phyloP scores from a whole-genome alignment of 352 stramenopile species.

The Thraustochytrium sp. region DNA sequence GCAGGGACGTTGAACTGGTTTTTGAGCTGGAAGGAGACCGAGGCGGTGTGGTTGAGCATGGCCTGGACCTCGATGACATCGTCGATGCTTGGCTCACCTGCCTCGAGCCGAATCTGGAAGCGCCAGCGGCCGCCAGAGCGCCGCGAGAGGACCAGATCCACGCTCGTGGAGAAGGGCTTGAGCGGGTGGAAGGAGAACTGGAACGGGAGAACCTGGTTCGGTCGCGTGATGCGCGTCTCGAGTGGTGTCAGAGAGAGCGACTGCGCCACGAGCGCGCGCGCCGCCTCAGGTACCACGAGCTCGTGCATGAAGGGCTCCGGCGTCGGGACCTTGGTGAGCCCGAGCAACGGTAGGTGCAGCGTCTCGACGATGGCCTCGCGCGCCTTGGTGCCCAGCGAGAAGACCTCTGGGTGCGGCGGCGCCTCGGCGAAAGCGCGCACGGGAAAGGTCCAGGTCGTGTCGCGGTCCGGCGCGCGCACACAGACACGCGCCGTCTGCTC shows the following conservation, averaged over 20 bases:
- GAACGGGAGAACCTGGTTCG: constrained; percentile 53
- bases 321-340: constrained; percentile 32
- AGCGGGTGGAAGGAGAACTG: constrained; percentile 72
- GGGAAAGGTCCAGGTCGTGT: constrained; percentile 58
- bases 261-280: constrained; percentile 39
- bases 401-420: constrained; percentile 31
- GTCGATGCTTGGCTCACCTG: constrained; percentile 68
- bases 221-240: constrained; percentile 37
- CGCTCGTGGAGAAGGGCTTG: constrained; percentile 66
- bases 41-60: constrained; percentile 70
- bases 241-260: constrained; percentile 44
- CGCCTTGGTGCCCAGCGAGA: constrained; percentile 44
- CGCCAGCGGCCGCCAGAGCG: constrained; percentile 69
- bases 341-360: constrained; percentile 45
- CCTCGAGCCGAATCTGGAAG: constrained; percentile 73
- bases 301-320: constrained; percentile 49
- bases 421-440: constrained; percentile 56
- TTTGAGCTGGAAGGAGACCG: constrained; percentile 70
- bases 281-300: constrained; percentile 37
- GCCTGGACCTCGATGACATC: constrained; percentile 78
- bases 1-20: constrained; percentile 72
- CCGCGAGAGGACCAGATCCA: constrained; percentile 67
- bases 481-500: constrained; percentile 51
- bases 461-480: constrained; percentile 46
- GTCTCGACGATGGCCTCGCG: constrained; percentile 24